Evolutionary conservation across 139 green algal species (phyloP), one percentile per base, ranked within the genome.

Genomic region (Volvox reticuliferus): DNA sequence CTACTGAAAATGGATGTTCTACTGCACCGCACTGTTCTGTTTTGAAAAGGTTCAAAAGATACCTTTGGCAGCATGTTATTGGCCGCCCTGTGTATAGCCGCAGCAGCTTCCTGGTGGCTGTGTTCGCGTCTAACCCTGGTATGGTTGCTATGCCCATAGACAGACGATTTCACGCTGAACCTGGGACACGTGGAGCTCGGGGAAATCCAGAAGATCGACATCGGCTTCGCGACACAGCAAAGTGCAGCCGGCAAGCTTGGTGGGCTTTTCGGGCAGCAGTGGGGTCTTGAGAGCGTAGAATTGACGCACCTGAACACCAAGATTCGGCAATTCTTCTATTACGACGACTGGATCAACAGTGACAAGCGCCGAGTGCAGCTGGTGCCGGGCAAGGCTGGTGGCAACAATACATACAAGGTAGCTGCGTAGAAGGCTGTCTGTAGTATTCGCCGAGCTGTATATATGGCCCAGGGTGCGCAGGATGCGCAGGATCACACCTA

Each of bases 121-220:
- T 12, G 65, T 2, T 28, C 65, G 65, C 65, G 5, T 73, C 65
- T 28, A 24, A 24, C 24, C 65, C 65, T 28, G 65, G 6, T 73
- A 55, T 55, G 44, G 5, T 5, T 55, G 44, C 44, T 55, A 55
- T 55, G 44, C 44, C 3, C 79, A 77, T 89, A 95, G 93, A 86
- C 94, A 24, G 93, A 96, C 76, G 92, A 95, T 87, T 96, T 96
- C 90, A 88, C 87, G 12, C 88, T 96, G 1, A 92, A 96, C 79
- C 79, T 96, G 37, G 93, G 92, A 16, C 36, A 76, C 24, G 85
- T 73, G 50, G 92, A 94, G 14, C 36, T 96, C 19, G 94, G 94
- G 0, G 92, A 94, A 55, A 32, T 96, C 9, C 79, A 88, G 0
- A 93, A 94, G 82, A 69, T 96, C 2, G 94, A 96, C 32, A 95